Percentiles rank a stretch among this genome's conserved stretches.
Evolutionary conservation across 2,329 filamentous ascomycete species (phyloP).

Genomic region (Monosporascus ibericus): DNA sequence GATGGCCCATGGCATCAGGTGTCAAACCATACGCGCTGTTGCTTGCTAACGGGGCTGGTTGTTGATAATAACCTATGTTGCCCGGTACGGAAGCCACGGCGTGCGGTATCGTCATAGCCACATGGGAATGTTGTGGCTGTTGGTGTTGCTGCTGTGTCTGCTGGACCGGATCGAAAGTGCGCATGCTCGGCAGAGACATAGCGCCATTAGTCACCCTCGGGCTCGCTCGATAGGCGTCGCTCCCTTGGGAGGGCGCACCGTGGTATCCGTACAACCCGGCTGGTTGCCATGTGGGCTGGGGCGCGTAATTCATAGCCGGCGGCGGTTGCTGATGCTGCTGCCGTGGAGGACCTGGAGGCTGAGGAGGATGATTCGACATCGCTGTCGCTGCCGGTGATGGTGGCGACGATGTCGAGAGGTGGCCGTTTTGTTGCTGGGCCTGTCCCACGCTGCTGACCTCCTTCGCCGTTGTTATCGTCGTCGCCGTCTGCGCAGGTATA

Average conservation of each 20-base stretch:
- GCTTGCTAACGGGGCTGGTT: constrained; percentile 28
- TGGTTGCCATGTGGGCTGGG: constrained; percentile 19
- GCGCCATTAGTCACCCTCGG: constrained; percentile 23
- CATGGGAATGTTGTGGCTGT: constrained; percentile 23
- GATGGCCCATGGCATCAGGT: constrained; percentile 34
- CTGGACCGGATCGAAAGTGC: constrained; percentile 33
- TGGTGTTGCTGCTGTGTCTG: constrained; percentile 18
- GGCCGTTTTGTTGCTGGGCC: neutral
- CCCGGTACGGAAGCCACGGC: constrained; percentile 31
- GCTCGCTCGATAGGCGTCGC: constrained; percentile 31
- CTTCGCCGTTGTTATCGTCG: neutral
- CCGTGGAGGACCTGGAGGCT: constrained; percentile 20
- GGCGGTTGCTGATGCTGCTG: constrained; percentile 5
- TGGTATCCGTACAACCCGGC: constrained; percentile 25
- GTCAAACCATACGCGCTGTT: constrained; percentile 37
- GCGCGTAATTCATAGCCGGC: constrained; percentile 18
- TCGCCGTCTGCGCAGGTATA: neutral
- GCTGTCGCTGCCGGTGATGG: constrained; percentile 12
- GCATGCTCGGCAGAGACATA: constrained; percentile 37
- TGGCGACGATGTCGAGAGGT: constrained; percentile 8
- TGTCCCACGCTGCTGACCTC: neutral
- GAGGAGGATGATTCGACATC: constrained; percentile 26
- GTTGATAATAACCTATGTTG: constrained; percentile 38
- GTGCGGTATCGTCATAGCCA: constrained; percentile 31
- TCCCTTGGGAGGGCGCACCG: constrained; percentile 14